A percentile compares a stretch with the other conserved stretches of the same genome.
Evolutionary conservation across 2,329 filamentous ascomycete genomes (phyloP).

Genomic region (Malbranchea zuffiana): DNA sequence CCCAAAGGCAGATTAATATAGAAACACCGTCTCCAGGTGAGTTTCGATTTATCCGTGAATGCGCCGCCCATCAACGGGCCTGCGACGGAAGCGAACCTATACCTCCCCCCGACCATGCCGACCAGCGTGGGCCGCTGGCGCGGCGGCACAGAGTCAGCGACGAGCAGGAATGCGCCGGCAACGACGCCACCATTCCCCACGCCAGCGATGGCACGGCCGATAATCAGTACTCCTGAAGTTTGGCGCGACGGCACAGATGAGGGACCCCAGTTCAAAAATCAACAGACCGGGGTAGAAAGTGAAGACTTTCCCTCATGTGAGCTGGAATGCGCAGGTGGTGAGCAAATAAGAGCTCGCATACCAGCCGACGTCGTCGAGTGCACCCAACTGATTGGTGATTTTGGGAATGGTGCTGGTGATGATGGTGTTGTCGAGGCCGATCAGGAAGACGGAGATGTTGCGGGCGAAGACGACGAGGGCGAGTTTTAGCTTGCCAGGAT

Average conservation of each 20-base stretch:
- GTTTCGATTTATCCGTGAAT: slow-evolving; percentile 10
- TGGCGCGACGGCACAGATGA: slow-evolving; percentile 22
- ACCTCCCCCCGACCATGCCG: slow-evolving; percentile 11
- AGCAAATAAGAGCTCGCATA: slow-evolving; percentile 26
- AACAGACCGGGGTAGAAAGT: slow-evolving; percentile 26
- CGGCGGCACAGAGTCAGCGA: slow-evolving; percentile 12
- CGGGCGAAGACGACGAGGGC: no score
- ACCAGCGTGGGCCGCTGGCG: slow-evolving; percentile 11
- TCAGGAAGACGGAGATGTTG: no score
- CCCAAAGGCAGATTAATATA: slow-evolving; percentile 23
- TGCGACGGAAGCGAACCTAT: slow-evolving; percentile 12
- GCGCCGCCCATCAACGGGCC: slow-evolving; percentile 12
- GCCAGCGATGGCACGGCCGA: slow-evolving; percentile 33
- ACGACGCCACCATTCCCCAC: slow-evolving; percentile 30
- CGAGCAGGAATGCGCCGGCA: slow-evolving; percentile 28
- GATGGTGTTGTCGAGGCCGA: slow-evolving; percentile 19
- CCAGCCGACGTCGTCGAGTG: slow-evolving; percentile 15
- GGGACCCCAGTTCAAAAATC: slow-evolving; percentile 22
- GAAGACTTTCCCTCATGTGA: slow-evolving; percentile 31
- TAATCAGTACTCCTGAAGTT: slow-evolving; percentile 29
- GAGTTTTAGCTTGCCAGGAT: no score
- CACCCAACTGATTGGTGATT: slow-evolving; percentile 31
- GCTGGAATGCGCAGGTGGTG: slow-evolving; percentile 22
- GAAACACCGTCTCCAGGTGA: slow-evolving; percentile 14
- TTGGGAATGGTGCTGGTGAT: slow-evolving; percentile 25